Evolutionary conservation across 2,329 filamentous ascomycete genomes (phyloP).

Genomic region (Fusarium cicatricum): DNA sequence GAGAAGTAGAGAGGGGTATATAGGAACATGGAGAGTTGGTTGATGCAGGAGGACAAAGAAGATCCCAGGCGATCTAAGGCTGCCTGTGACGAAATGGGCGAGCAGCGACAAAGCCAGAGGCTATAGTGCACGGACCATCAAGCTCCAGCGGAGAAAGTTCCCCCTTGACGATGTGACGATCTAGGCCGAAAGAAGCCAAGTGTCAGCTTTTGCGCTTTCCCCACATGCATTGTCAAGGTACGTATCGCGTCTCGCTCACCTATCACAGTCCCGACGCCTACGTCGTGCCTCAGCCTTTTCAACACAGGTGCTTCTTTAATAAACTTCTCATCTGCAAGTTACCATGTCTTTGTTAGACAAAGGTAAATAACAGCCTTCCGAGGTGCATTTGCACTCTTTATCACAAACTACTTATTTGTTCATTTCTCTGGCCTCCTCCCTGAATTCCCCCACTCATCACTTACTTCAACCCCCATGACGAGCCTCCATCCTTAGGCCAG

Average conservation of each 20-base stretch:
- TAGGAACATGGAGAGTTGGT: background rate
- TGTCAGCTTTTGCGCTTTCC: background rate
- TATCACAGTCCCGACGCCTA: constrained; percentile 22
- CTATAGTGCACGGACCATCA: constrained; percentile 23
- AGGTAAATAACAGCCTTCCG: background rate
- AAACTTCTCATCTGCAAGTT: background rate
- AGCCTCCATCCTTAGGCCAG: background rate
- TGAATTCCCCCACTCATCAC: background rate
- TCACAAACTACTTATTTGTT: background rate
- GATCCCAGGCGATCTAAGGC: constrained; percentile 16
- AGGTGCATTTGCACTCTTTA: background rate
- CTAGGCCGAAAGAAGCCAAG: constrained; percentile 14
- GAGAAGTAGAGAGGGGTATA: background rate
- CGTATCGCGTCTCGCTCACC: constrained; percentile 2
- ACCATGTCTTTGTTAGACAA: constrained; percentile 4
- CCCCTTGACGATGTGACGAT: background rate
- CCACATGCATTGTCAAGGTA: constrained; percentile 5
- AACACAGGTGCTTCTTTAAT: constrained; percentile 8
- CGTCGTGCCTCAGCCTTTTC: constrained; percentile 20
- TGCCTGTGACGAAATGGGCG: constrained; percentile 35
- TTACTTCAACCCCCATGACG: background rate
- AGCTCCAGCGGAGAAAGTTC: background rate
- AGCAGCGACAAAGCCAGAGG: constrained; percentile 2
- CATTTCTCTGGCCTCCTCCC: background rate
- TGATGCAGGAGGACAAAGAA: constrained; percentile 17